These are phyloP conservation scores for Leccinum barrowsii DNA, from an alignment of 768 basidiomycete species.

Conservation along the genomic window DNA sequence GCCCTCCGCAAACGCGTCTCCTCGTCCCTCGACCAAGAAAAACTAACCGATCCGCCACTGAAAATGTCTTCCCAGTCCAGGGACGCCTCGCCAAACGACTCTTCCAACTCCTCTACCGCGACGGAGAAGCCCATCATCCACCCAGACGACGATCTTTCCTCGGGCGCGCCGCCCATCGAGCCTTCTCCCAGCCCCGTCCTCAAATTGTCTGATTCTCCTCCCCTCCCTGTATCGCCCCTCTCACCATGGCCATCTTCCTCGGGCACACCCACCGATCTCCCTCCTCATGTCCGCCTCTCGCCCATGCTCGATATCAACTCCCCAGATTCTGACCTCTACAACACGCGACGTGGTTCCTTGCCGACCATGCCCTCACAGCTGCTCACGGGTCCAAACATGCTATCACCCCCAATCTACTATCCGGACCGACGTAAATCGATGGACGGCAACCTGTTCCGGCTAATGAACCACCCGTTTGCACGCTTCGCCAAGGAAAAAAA, in stretches of 20 bases:
- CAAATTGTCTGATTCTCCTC: constrained; percentile 24
- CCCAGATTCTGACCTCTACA: constrained; percentile 34
- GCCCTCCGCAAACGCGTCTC: constrained; percentile 52
- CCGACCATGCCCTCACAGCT: constrained; percentile 39
- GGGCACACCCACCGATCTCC: constrained; percentile 24
- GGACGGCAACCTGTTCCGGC: constrained; percentile 46
- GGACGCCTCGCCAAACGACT: constrained; percentile 30
- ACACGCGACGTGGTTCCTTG: constrained; percentile 51
- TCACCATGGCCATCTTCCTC: constrained; percentile 35
- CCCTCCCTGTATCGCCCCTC: constrained; percentile 4
- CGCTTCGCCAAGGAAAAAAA: constrained; percentile 33
- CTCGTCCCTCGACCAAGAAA: constrained; percentile 19
- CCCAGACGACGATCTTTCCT: constrained; percentile 12
- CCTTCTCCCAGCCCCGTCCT: constrained; percentile 12
- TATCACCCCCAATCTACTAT: constrained; percentile 31
- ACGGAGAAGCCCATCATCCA: constrained; percentile 35
- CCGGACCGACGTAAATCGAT: constrained; percentile 38
- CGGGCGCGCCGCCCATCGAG: constrained; percentile 3
- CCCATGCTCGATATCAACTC: constrained; percentile 15
- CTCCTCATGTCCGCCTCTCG: constrained; percentile 24
- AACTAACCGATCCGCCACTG: neutral
- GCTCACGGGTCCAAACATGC: constrained; percentile 27
- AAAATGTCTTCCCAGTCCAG: constrained; percentile 14
- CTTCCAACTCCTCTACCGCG: constrained; percentile 36
- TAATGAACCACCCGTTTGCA: constrained; percentile 45